These are phyloP conservation scores for Rhizopus arrhizus DNA, from an alignment of 371 early-diverging fungal genomes.

Conservation along the genomic window DNA sequence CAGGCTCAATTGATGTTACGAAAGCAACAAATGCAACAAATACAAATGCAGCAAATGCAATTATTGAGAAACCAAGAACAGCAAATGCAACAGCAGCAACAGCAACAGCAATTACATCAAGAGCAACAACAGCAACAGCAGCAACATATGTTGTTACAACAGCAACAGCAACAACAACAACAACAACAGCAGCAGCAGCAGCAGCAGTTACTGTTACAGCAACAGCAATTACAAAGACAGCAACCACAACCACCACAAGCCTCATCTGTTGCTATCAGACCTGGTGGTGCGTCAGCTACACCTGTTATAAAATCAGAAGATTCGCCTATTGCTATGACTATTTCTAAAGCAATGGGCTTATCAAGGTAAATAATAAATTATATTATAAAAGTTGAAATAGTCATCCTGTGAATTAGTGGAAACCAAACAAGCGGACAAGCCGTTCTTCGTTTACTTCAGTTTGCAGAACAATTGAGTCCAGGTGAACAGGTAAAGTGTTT, in stretches of 20 bases:
- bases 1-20: not conserved
- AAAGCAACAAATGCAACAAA: slow-evolving; percentile 21
- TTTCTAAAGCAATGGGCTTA: not conserved
- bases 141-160: slow-evolving; percentile 7
- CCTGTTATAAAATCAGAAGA: slow-evolving; percentile 34
- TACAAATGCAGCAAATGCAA: slow-evolving; percentile 18
- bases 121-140: slow-evolving; percentile 11
- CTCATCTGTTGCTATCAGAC: not conserved
- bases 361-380: slow-evolving; percentile 8
- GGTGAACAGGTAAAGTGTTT: slow-evolving; percentile 30
- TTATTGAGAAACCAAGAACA: slow-evolving; percentile 6
- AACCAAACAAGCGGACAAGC: slow-evolving; percentile 38
- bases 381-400: too few relatives aligned
- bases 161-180: slow-evolving; percentile 15
- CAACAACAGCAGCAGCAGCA: slow-evolving; percentile 19
- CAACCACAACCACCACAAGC: slow-evolving; percentile 9
- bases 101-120: slow-evolving; percentile 5
- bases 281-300: slow-evolving; percentile 18
- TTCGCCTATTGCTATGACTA: slow-evolving; percentile 19
- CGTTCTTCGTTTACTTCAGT: slow-evolving; percentile 46
- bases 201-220: slow-evolving; percentile 14
- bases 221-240: slow-evolving; percentile 10
- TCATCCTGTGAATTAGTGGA: not conserved
- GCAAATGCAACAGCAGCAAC: slow-evolving; percentile 10
- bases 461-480: slow-evolving; percentile 47